A percentile compares a stretch with the other conserved stretches of the same genome.
phyloP scores from a whole-genome alignment of 495 filamentous ascomycete genomes.

The Xylaria venustula region DNA sequence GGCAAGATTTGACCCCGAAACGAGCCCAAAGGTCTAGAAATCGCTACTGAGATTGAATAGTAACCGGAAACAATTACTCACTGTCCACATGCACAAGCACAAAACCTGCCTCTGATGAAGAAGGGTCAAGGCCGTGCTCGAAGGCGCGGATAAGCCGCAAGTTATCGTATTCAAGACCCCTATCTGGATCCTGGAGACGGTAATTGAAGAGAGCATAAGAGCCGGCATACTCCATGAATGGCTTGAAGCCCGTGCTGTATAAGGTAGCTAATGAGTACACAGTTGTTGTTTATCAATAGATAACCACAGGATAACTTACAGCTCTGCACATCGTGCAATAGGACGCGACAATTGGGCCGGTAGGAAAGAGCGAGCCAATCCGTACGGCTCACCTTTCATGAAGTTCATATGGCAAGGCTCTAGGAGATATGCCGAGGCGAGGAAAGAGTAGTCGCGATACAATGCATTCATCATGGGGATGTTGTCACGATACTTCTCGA shows the following conservation, averaged over 20 bases:
- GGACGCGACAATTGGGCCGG: conserved; percentile 70
- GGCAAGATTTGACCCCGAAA: neutral
- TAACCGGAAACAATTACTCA: neutral
- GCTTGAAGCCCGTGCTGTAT: conserved; percentile 63
- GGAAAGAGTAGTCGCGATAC: conserved; percentile 87
- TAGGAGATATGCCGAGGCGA: conserved; percentile 84
- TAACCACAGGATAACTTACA: conserved; percentile 55
- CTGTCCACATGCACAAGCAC: conserved; percentile 73
- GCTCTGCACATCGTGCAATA: conserved; percentile 71
- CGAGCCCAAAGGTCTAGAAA: neutral
- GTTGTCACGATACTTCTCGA: conserved; percentile 69
- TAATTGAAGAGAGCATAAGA: conserved; percentile 93
- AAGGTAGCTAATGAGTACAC: neutral
- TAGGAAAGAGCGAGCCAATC: conserved; percentile 67
- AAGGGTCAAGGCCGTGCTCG: conserved; percentile 78
- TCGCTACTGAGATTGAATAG: neutral
- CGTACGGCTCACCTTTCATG: conserved; percentile 66
- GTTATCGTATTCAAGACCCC: conserved; percentile 71
- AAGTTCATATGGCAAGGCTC: conserved; percentile 87
- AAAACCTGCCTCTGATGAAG: conserved; percentile 89
- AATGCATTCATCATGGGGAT: conserved; percentile 75
- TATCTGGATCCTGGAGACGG: conserved; percentile 60
- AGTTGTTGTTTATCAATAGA: neutral
- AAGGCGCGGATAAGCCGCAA: conserved; percentile 85
- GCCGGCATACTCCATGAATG: conserved; percentile 94